phyloP scores from a whole-genome alignment of 305 asterid species.

The Coffea humblotiana region DNA sequence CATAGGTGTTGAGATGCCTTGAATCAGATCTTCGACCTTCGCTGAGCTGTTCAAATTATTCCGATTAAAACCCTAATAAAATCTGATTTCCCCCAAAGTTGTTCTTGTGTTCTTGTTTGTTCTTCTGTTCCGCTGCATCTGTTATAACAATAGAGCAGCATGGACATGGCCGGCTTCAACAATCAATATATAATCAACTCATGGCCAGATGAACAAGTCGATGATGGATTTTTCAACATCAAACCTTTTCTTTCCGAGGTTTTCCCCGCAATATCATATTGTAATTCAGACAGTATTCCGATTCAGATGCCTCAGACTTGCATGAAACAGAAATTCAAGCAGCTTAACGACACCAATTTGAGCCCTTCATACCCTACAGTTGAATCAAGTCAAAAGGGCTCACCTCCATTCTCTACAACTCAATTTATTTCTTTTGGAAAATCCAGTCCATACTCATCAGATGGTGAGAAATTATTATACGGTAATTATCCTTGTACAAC shows the following conservation, averaged over 20 bases:
- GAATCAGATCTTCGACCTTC: no score
- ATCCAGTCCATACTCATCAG: background rate
- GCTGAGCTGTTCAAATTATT: no score
- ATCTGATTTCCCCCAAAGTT: no score
- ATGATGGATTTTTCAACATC: background rate
- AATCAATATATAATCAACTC: background rate
- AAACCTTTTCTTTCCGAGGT: constrained; percentile 12
- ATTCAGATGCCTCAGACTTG: background rate
- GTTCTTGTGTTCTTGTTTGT: no score
- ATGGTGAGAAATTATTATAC: background rate
- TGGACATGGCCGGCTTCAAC: background rate
- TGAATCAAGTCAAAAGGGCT: background rate
- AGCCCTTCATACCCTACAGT: background rate
- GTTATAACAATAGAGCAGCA: no score
- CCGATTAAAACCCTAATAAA: no score
- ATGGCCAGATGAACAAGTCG: background rate
- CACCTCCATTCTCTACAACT: background rate
- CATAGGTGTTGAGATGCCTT: no score
- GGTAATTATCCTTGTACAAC: background rate
- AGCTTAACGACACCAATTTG: background rate
- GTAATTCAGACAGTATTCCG: background rate
- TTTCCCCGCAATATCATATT: background rate
- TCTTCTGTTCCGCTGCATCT: no score
- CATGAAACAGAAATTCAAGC: background rate
- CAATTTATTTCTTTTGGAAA: constrained; percentile 11